Base-by-base conservation (phyloP, 768 basidiomycete species). In the Polyporus arcularius region DNA sequence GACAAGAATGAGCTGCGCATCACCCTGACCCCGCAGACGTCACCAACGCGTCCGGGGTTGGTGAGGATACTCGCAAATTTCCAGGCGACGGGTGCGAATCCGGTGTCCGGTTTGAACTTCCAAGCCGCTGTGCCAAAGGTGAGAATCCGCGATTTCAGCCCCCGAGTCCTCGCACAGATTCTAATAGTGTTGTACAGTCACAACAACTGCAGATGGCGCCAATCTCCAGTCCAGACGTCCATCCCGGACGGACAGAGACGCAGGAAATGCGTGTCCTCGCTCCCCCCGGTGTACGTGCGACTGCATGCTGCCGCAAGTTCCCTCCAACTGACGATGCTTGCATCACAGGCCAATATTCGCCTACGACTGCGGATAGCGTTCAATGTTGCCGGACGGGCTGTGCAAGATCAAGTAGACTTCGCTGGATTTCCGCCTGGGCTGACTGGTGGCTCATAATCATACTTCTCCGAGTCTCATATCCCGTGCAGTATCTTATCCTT, bases 81-180 rank as follows among this genome's bases (percentile, higher is more conserved):
- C 79, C 87, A 90, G 59, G 83, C 87, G 3, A 77, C 82, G 2
- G 88, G 85, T 15, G 71, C 71, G 3, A 80, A 75, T 18, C 55
- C 81, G 5, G 86, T 81, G 2, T 78, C 79, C 5, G 86, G 85
- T 1, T 76, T 99, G 49, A 94, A 88, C 69, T 98, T 99, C 79
- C 97, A 98, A 72, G 97, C 95, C 42, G 97, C 96, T 8, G 96
- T 99, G 8, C 96, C 96, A 4, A 96, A 94, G 83, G 95, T 94
- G 61, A 60, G 73, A 15, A 38, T 21, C 49, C 54, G 58, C 46
- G 14, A 7, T 48, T 8, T 16, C 12, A 16, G 15, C 26, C 12
- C n/a, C 12, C 49, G 26, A 50, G 41, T 31, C 30, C 14, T 40
- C 31, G 16, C 41, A 50, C 35, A 58, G 14, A 28, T 45, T 26